Base-by-base conservation (phyloP, 352 stramenopile genomes). In the Pythium phragmitis region DNA sequence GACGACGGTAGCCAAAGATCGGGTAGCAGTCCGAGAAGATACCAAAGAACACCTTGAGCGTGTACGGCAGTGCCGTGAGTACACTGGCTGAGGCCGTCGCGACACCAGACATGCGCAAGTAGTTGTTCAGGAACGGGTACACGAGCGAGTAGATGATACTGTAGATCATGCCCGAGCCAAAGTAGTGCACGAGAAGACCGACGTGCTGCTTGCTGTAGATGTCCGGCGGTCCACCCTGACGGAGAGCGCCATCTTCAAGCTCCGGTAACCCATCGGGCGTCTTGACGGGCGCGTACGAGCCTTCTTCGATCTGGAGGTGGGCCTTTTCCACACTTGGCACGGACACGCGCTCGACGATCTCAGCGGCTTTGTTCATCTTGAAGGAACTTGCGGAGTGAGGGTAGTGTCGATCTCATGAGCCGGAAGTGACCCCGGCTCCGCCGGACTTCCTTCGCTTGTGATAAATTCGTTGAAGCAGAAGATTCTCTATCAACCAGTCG, bases 21-120 rank as follows among this genome's bases (percentile, higher is more conserved):
- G 86, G 89, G 63, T 92, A 85, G 68, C 85, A 96, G 58, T 96
- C 88, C 19, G 74, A 88, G 39, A 96, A 70, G 50, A 94, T 86
- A 45, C 89, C 88, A 68, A 91, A 86, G 46, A 93, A 79, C 12
- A 92, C 68, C 67, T 88, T 89, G 65, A 87, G 82, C 3, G 67
- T 79, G 76, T 78, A 90, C 39, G 76, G 77, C 12, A 92, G 63
- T 49, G 69, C 72, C 13, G 80, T 72, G 28, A 88, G 51, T 23
- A 68, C 69, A 30, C 68, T 76, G 13, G 60, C 63, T 42, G 75
- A 69, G 19, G 72, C 57, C 11, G 61, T 75, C 21, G 62, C 63
- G 54, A 75, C 63, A 14, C 65, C 69, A 42, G 66, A 69, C 67
- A 75, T 77, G 58, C 68, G 68, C 46, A 80, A 50, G 66, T 80